These are phyloP conservation scores for Malania oleifera DNA, from an alignment of 164 flowering plant species.

Conservation along the genomic window DNA sequence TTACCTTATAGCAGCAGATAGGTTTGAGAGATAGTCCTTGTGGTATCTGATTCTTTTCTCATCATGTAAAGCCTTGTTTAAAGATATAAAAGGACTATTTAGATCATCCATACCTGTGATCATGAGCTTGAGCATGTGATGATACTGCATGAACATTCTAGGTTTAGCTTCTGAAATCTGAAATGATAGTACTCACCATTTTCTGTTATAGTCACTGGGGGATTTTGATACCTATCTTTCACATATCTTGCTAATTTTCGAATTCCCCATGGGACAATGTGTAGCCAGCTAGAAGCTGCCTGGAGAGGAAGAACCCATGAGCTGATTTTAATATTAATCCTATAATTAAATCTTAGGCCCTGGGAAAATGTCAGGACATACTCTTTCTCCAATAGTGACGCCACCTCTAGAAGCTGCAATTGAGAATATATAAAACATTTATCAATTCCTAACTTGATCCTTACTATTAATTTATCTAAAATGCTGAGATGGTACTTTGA, in stretches of 20 bases:
- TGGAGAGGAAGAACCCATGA: constrained; percentile 17
- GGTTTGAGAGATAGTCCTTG: constrained; percentile 74
- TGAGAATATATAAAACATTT: constrained; percentile 5
- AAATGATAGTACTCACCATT: constrained; percentile 58
- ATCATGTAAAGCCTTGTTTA: constrained; percentile 57
- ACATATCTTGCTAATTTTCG: constrained; percentile 49
- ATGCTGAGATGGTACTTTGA: constrained; percentile 6
- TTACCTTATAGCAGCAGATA: constrained; percentile 80
- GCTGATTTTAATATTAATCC: not conserved
- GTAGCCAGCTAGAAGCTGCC: constrained; percentile 85
- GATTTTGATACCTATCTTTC: constrained; percentile 68
- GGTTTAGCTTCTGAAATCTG: not conserved
- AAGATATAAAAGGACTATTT: constrained; percentile 31
- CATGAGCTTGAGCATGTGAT: not conserved
- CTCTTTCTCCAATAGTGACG: constrained; percentile 67
- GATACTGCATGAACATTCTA: not conserved
- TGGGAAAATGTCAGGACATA: constrained; percentile 24
- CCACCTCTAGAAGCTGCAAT: constrained; percentile 49
- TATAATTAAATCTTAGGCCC: constrained; percentile 1
- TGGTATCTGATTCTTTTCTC: constrained; percentile 73
- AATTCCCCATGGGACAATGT: constrained; percentile 88
- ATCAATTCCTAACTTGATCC: not conserved
- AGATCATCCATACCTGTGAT: constrained; percentile 83
- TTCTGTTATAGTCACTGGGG: constrained; percentile 76
- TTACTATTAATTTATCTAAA: not conserved